phyloP scores from a whole-genome alignment of 1,284 basidiomycete genomes.

The Gymnopus androsaceus region DNA sequence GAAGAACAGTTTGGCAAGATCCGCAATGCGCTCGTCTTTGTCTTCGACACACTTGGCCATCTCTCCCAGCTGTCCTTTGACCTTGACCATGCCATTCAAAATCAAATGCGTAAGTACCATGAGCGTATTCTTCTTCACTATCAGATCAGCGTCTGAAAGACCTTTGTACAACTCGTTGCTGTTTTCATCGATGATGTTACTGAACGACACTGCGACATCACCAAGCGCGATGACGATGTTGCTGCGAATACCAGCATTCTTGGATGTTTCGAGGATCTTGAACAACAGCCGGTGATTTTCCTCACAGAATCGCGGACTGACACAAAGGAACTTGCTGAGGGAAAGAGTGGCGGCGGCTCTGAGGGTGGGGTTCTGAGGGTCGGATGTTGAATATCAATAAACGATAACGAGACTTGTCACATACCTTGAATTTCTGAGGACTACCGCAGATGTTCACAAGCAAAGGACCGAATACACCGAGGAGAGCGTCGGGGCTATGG shows the following conservation, averaged over 20 bases:
- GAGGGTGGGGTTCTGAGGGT: constrained; percentile 77
- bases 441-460: constrained; percentile 88
- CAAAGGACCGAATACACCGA: constrained; percentile 88
- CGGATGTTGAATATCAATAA: background rate
- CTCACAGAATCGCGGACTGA: constrained; percentile 94
- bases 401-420: constrained; percentile 1
- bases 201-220: constrained; percentile 96
- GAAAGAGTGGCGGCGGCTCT: constrained; percentile 87
- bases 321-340: constrained; percentile 96
- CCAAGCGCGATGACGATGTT: constrained; percentile 98
- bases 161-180: constrained; percentile 95
- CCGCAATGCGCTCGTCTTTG: constrained; percentile 84
- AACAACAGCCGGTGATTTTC: constrained; percentile 86
- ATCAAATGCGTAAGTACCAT: constrained; percentile 99
- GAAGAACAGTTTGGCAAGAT: constrained; percentile 97
- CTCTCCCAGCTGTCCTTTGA: constrained; percentile 97
- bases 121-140: constrained; percentile 98
- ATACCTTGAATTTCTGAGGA: constrained; percentile 84
- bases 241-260: constrained; percentile 86
- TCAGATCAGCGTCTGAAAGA: constrained; percentile 81
- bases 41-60: constrained; percentile 99
- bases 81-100: constrained; percentile 99
- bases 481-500: constrained; percentile 81
- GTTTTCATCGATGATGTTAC: constrained; percentile 95
- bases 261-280: constrained; percentile 90